Evolutionary conservation across 2,329 filamentous ascomycete species (phyloP).

Genomic region (Drechslerella dactyloides): DNA sequence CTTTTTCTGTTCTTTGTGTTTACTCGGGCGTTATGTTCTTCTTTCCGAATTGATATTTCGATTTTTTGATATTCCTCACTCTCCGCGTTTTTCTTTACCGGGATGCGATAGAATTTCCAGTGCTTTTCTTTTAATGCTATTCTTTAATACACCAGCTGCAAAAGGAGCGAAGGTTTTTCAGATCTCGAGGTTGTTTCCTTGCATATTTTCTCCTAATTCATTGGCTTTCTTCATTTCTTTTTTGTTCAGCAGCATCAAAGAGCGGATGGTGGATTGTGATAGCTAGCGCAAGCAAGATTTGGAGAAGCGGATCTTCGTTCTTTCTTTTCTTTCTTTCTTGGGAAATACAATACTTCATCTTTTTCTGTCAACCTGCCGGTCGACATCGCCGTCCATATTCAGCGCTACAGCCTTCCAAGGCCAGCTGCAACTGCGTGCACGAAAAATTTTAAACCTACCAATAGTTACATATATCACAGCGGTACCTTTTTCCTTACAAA

Average conservation of each 20-base stretch:
- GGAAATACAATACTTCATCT: slow-evolving; percentile 38
- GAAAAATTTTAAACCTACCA: neutral
- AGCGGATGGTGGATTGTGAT: slow-evolving; percentile 16
- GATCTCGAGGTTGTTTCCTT: slow-evolving; percentile 50
- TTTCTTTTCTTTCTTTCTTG: slow-evolving; percentile 19
- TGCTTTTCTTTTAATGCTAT: slow-evolving; percentile 40
- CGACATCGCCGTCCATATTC: neutral
- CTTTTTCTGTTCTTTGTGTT: slow-evolving; percentile 41
- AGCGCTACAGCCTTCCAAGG: neutral
- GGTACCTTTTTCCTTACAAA: neutral
- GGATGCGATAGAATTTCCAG: slow-evolving; percentile 51
- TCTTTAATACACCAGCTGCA: slow-evolving; percentile 48
- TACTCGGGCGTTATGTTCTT: slow-evolving; percentile 16
- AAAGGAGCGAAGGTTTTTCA: slow-evolving; percentile 51
- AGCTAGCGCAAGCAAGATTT: neutral
- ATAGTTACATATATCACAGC: neutral
- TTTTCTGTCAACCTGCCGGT: neutral
- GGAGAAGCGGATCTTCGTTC: neutral
- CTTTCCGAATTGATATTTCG: slow-evolving; percentile 29
- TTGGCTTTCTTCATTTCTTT: slow-evolving; percentile 50
- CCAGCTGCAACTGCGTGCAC: neutral
- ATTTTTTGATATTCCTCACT: neutral
- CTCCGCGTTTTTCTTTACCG: slow-evolving; percentile 41
- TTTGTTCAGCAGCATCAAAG: slow-evolving; percentile 14
- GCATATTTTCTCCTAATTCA: slow-evolving; percentile 50